Conservation (phyloP, 208 protist species). For the Porcisia hertigi region DNA sequence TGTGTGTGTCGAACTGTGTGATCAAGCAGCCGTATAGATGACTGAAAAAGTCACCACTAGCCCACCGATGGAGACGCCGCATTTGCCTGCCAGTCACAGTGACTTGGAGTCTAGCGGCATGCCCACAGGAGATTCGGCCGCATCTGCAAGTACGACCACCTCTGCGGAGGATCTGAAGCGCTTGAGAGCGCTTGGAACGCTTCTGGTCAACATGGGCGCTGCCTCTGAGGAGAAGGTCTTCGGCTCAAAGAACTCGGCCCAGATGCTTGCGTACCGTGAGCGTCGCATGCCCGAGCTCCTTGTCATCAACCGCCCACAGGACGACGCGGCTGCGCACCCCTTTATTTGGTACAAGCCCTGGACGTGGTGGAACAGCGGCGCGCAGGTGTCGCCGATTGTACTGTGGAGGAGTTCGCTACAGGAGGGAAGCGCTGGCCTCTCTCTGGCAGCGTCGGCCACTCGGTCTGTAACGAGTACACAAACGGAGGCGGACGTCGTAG, state of each 20-base stretch:
- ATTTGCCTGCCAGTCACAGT: not conserved
- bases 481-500: constrained; percentile 10
- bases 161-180: constrained; percentile 39
- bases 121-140: not conserved
- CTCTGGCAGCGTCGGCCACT: not conserved
- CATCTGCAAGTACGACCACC: not conserved
- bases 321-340: constrained; percentile 42
- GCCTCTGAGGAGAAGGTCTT: constrained; percentile 62
- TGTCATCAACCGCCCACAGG: constrained; percentile 56
- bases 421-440: not conserved
- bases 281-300: constrained; percentile 47
- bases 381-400: constrained; percentile 44
- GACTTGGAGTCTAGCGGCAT: not conserved
- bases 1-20: not conserved
- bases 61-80: not conserved
- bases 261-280: constrained; percentile 34
- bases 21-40: not conserved
- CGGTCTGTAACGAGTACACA: constrained; percentile 12
- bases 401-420: not conserved
- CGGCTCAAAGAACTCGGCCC: constrained; percentile 27
- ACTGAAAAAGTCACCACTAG: not conserved
- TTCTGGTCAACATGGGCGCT: constrained; percentile 65
- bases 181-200: constrained; percentile 54
- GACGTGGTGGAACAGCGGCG: constrained; percentile 63
- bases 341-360: constrained; percentile 72